Percentiles rank a stretch among this genome's conserved stretches.
Evolutionary conservation across 1,284 basidiomycete species (phyloP).

Genomic region (Ganoderma lingzhi): DNA sequence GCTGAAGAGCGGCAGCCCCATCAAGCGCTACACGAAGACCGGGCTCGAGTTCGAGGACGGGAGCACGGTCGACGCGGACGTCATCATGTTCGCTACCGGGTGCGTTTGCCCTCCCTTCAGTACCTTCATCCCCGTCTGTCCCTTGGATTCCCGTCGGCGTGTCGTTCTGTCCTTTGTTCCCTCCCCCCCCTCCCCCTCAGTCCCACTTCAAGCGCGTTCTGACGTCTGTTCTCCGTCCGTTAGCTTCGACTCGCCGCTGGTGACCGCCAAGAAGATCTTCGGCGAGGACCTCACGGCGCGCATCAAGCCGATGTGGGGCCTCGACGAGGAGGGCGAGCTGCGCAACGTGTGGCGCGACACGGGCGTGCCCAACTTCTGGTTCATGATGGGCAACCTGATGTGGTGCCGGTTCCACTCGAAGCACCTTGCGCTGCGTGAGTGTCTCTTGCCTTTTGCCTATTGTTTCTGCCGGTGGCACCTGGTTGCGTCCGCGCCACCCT

Average conservation of each 20-base stretch:
- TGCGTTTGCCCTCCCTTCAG: constrained; percentile 37
- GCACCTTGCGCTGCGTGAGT: constrained; percentile 49
- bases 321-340: constrained; percentile 37
- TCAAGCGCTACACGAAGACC: constrained; percentile 61
- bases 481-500: neutral
- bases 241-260: constrained; percentile 50
- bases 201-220: neutral
- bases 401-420: constrained; percentile 49
- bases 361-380: constrained; percentile 40
- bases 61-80: constrained; percentile 68
- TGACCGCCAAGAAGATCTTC: constrained; percentile 53
- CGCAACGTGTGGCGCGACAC: constrained; percentile 39
- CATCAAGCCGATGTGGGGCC: constrained; percentile 59
- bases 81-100: constrained; percentile 76
- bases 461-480: neutral
- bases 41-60: constrained; percentile 74
- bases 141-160: no score
- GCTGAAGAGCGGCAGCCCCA: constrained; percentile 69
- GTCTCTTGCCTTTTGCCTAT: neutral
- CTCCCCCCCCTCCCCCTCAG: neutral
- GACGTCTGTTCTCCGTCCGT: constrained; percentile 10
- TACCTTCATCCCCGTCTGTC: no score
- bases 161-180: neutral
- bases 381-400: constrained; percentile 46
- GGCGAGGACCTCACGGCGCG: constrained; percentile 56